Conservation (phyloP, 148 eudicot species). For the Bassia scoparia region DNA sequence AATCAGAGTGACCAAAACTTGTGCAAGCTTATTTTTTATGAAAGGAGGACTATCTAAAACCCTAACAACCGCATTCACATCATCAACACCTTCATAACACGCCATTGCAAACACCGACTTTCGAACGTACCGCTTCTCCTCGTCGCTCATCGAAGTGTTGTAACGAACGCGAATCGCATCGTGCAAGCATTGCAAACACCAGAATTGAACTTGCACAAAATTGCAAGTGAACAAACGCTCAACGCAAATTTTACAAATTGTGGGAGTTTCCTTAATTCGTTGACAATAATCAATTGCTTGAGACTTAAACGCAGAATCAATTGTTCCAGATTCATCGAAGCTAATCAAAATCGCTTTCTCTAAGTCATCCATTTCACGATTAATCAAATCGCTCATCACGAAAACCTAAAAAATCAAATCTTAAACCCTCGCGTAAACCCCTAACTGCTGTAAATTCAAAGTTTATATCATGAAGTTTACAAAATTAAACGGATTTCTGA, state of each 20-base stretch:
- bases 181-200: conserved; percentile 84
- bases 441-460: not conserved
- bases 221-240: conserved; percentile 50
- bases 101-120: conserved; percentile 77
- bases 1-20: conserved; percentile 74
- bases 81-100: conserved; percentile 51
- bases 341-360: conserved; percentile 84
- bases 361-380: conserved; percentile 66
- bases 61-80: conserved; percentile 45
- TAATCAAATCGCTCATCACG: conserved; percentile 8
- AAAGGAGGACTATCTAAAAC: conserved; percentile 76
- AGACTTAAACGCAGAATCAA: conserved; percentile 54
- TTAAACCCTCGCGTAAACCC: not conserved
- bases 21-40: conserved; percentile 91
- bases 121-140: conserved; percentile 64
- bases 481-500: not conserved
- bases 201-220: conserved; percentile 76
- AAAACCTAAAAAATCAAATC: not conserved
- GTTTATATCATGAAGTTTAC: conserved; percentile 9
- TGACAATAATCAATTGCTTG: conserved; percentile 74
- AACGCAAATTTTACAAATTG: conserved; percentile 67
- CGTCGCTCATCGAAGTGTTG: conserved; percentile 48
- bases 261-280: conserved; percentile 58
- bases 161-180: conserved; percentile 60
- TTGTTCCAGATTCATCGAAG: conserved; percentile 74